Evolutionary conservation across 805 yeast species (phyloP).

Genomic region (Clavispora asparagi): DNA sequence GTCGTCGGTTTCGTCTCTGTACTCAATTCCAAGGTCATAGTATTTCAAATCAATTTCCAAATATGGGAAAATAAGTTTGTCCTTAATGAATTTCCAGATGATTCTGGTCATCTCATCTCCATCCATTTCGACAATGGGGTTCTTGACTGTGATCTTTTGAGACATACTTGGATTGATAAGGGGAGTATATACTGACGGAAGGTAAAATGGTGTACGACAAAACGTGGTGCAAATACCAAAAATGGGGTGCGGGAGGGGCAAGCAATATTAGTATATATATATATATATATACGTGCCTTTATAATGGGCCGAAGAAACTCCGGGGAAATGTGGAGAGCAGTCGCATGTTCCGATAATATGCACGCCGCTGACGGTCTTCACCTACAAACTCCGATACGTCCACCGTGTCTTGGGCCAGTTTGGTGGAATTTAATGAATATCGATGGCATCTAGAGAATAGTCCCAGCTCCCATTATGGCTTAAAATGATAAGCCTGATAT

Average conservation of each 20-base stretch:
- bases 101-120: constrained; percentile 88
- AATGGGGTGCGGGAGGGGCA: neutral
- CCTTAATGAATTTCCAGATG: constrained; percentile 73
- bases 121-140: constrained; percentile 73
- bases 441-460: too few relatives aligned
- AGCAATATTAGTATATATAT: neutral
- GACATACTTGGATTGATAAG: constrained; percentile 1
- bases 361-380: neutral
- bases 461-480: too few relatives aligned
- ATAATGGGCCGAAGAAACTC: neutral
- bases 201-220: neutral
- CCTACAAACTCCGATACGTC: neutral
- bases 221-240: neutral
- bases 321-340: neutral
- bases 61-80: constrained; percentile 61
- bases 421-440: neutral
- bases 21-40: constrained; percentile 65
- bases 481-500: too few relatives aligned
- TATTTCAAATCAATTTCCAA: constrained; percentile 70
- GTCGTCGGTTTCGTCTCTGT: constrained; percentile 68
- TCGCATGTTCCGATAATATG: neutral
- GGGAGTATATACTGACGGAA: too few relatives aligned
- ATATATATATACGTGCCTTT: neutral
- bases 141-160: constrained; percentile 59
- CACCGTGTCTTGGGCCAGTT: too few relatives aligned